Evolutionary conservation across 345 rosid species (phyloP).

Genomic region (Hypericum perforatum): DNA sequence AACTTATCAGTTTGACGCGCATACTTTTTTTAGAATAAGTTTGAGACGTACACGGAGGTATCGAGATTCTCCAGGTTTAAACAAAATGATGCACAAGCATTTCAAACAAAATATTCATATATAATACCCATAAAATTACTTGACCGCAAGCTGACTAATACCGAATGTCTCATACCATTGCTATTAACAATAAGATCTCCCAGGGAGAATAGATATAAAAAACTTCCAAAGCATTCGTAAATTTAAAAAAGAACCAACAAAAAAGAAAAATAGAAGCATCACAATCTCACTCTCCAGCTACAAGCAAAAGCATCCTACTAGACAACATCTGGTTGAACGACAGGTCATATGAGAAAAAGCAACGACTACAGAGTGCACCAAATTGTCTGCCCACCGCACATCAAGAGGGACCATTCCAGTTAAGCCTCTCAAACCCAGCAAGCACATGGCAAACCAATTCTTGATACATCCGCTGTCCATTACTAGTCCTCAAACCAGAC

Average conservation of each 20-base stretch:
- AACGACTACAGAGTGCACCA: constrained; percentile 12
- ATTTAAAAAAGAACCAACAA: not conserved
- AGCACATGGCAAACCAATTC: constrained; percentile 7
- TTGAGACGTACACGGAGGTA: no score
- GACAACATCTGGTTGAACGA: constrained; percentile 22
- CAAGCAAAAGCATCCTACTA: constrained; percentile 29
- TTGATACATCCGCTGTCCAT: constrained; percentile 18
- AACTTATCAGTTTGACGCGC: no score
- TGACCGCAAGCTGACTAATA: constrained; percentile 33
- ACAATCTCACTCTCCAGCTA: constrained; percentile 44
- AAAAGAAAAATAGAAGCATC: constrained; percentile 16
- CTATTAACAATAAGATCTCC: constrained; percentile 40
- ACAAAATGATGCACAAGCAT: not conserved
- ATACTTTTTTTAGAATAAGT: no score
- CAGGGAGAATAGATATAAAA: constrained; percentile 7
- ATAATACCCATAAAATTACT: constrained; percentile 9
- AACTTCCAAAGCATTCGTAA: constrained; percentile 19
- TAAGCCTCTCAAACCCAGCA: constrained; percentile 8
- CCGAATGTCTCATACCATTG: constrained; percentile 38
- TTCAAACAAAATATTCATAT: constrained; percentile 5
- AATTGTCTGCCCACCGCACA: constrained; percentile 17
- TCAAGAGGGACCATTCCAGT: constrained; percentile 10
- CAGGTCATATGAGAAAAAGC: constrained; percentile 14
- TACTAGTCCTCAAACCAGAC: constrained; percentile 22
- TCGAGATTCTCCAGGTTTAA: no score